Base-by-base conservation (phyloP, 768 basidiomycete genomes). In the Gautieria morchelliformis region DNA sequence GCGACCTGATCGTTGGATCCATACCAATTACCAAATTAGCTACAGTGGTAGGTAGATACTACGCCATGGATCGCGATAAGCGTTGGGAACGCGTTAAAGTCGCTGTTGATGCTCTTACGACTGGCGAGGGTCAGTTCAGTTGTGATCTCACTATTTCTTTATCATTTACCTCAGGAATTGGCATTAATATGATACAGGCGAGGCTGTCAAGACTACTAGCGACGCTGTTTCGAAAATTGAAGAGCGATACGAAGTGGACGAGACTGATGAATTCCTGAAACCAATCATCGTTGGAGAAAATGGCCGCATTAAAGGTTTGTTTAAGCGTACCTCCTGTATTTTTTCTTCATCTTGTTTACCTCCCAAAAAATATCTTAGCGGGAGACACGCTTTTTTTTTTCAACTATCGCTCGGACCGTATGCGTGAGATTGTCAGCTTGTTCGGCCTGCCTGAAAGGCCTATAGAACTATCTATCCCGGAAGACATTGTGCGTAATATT, bases 61-160 rank as follows among this genome's bases (percentile, higher is more conserved):
- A 94, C 63, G 93, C 92, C 33, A 95, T 95, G 93, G 93, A 95
- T 72, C 83, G 92, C 40, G 93, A 95, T 70, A 94, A 94, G 78
- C 83, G 93, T 48, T 97, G 93, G 93, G 93, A 97, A 68, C 79
- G 93, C 37, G 70, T 97, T 67, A 91, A 92, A 77, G 76, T 91
- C 60, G 93, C 93, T 4, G 78, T 94, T 1, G 92, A 95, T 40
- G 89, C 84, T 3, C 78, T 97, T 45, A 79, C 92, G 6, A 76
- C 80, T 41, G 93, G 93, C 7, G 74, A 72, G 58, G 81, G 82
- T 5, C 84, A 82, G 50, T 66, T 22, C n/a, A 33, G 32, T 51
- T 33, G 6, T 51, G 24, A 2, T 37, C 35, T 37, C 32, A 20
- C 35, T 17, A 1, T 39, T 37, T 40, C 40, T 22, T 8, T 52